Percentiles rank a stretch among this genome's conserved stretches.
Evolutionary conservation across 495 filamentous ascomycete species (phyloP).

Genomic region (Trichoderma parareesei): DNA sequence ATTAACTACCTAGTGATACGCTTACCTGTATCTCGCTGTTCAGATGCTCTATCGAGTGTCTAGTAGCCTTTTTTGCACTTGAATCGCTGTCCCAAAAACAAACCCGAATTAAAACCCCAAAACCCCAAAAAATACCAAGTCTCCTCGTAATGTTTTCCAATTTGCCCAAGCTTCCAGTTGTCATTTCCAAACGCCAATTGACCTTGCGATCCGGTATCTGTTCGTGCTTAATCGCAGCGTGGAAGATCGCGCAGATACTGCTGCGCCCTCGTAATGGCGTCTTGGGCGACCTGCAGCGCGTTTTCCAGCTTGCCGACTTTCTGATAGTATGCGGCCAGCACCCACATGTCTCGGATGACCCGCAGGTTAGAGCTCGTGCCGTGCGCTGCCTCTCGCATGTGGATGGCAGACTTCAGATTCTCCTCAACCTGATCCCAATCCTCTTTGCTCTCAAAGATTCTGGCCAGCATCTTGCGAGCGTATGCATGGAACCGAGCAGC

Average conservation of each 20-base stretch:
- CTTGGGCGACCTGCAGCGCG: constrained; percentile 1
- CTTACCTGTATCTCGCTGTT: no score
- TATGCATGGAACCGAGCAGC: constrained; percentile 11
- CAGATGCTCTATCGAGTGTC: no score
- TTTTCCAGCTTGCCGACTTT: not conserved
- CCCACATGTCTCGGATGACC: constrained; percentile 12
- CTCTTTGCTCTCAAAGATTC: not conserved
- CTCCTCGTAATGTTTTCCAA: not conserved
- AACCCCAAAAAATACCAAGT: not conserved
- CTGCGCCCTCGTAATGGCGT: constrained; percentile 6
- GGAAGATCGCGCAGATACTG: constrained; percentile 5
- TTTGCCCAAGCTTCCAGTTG: not conserved
- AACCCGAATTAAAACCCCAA: not conserved
- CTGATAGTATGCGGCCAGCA: constrained; percentile 7
- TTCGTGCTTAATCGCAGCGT: not conserved
- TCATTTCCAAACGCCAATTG: not conserved
- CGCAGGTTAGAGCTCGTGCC: not conserved
- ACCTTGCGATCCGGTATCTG: not conserved
- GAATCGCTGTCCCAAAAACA: not conserved
- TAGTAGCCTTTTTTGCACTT: no score
- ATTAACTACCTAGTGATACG: no score
- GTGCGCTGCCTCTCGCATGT: constrained; percentile 9
- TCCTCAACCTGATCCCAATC: constrained; percentile 8
- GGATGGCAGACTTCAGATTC: constrained; percentile 9
- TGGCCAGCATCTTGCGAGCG: constrained; percentile 12